These are phyloP conservation scores for Odontarrhena argentea DNA, from an alignment of 345 rosid genomes.

Conservation along the genomic window DNA sequence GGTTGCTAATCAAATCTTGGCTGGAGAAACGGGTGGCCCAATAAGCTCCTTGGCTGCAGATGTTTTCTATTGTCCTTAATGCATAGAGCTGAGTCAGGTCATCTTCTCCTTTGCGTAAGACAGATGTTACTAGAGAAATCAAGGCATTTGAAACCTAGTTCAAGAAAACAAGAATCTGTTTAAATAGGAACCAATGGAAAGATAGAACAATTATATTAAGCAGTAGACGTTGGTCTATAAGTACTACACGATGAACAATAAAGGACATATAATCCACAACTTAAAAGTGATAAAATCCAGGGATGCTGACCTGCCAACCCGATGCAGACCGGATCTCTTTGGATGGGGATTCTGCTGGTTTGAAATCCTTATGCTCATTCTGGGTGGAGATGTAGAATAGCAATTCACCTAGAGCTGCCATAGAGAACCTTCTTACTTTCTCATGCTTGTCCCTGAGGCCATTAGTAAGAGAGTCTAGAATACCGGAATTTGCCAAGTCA, in stretches of 20 bases:
- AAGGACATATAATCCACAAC: conserved; percentile 2
- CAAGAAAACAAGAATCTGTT: conserved; percentile 26
- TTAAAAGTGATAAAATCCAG: conserved; percentile 16
- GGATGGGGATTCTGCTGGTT: conserved; percentile 78
- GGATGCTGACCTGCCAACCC: conserved; percentile 89
- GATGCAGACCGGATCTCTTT: conserved; percentile 65
- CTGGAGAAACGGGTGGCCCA: conserved; percentile 91
- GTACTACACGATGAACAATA: conserved; percentile 9
- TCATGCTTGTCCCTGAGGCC: conserved; percentile 94
- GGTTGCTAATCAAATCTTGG: conserved; percentile 82
- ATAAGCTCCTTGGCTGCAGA: conserved; percentile 88
- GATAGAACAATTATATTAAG: conserved; percentile 7
- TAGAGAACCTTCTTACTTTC: conserved; percentile 88
- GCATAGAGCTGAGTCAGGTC: conserved; percentile 95
- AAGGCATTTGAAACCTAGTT: conserved; percentile 88
- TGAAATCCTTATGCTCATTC: conserved; percentile 71
- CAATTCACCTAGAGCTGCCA: conserved; percentile 98
- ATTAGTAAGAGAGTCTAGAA: conserved; percentile 80
- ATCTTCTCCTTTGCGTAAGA: conserved; percentile 95
- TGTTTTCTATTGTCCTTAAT: conserved; percentile 88
- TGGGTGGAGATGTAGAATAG: conserved; percentile 94
- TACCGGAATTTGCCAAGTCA: conserved; percentile 90
- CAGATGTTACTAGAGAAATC: conserved; percentile 86
- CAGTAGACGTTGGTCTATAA: conserved; percentile 4
- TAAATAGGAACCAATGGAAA: conserved; percentile 18